Evolutionary conservation across 768 basidiomycete genomes (phyloP).

Genomic region (Amanita exitialis): DNA sequence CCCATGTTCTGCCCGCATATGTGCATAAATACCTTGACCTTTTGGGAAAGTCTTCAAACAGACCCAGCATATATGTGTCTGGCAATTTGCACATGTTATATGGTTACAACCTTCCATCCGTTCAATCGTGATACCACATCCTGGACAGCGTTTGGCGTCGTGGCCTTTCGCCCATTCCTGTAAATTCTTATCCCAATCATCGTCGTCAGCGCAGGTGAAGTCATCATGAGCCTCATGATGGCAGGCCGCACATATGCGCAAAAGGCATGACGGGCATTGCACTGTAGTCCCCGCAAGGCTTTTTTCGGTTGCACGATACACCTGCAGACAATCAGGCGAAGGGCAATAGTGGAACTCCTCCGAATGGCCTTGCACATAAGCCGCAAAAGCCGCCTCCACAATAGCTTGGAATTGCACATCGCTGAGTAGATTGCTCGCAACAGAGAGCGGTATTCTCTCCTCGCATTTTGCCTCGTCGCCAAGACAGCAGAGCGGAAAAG

Average conservation of each 20-base stretch:
- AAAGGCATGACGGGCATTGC: constrained; percentile 63
- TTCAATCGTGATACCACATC: constrained; percentile 63
- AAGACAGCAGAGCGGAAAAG: constrained; percentile 67
- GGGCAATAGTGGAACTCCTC: constrained; percentile 68
- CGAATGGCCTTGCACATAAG: constrained; percentile 48
- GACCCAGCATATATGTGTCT: constrained; percentile 75
- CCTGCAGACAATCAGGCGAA: constrained; percentile 66
- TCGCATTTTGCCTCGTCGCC: constrained; percentile 53
- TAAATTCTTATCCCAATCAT: constrained; percentile 47
- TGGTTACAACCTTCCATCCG: constrained; percentile 74
- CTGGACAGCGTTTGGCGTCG: constrained; percentile 68
- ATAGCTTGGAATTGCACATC: constrained; percentile 44
- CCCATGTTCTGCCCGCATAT: constrained; percentile 65
- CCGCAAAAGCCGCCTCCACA: constrained; percentile 48
- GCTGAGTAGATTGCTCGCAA: constrained; percentile 41
- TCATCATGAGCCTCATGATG: constrained; percentile 50
- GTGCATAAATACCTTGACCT: constrained; percentile 65
- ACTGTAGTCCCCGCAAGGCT: constrained; percentile 31
- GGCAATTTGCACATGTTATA: constrained; percentile 67
- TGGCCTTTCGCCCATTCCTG: constrained; percentile 51
- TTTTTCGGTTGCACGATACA: constrained; percentile 47
- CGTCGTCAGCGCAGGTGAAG: constrained; percentile 50
- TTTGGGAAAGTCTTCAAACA: constrained; percentile 62
- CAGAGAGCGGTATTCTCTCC: constrained; percentile 40
- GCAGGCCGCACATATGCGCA: constrained; percentile 61